A percentile compares a stretch with the other conserved stretches of the same genome.
phyloP scores from a whole-genome alignment of 495 filamentous ascomycete species.

The Penicillium lividum region DNA sequence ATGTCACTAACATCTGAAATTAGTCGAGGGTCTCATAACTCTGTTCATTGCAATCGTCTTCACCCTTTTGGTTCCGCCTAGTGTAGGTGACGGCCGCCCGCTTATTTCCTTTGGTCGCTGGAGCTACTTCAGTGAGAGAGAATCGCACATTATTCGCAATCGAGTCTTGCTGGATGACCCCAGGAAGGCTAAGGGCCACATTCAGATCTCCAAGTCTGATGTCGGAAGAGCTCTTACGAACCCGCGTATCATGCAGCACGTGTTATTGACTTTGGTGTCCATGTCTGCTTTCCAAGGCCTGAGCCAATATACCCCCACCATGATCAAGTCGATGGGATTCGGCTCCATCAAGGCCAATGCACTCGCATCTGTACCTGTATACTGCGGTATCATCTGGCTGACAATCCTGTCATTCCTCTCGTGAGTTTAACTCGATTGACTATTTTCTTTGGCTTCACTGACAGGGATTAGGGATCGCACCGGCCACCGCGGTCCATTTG shows the following conservation, averaged over 20 bases:
- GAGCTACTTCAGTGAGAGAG: slow-evolving; percentile 46
- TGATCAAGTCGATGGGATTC: slow-evolving; percentile 49
- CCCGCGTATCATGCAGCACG: slow-evolving; percentile 44
- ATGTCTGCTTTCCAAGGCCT: slow-evolving; percentile 50
- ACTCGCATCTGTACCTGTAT: slow-evolving; percentile 51
- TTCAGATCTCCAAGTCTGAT: slow-evolving; percentile 44
- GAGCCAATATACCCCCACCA: slow-evolving; percentile 37
- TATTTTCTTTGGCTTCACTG: neutral
- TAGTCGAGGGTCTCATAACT: slow-evolving; percentile 57
- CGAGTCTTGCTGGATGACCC: slow-evolving; percentile 49
- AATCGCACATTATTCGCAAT: slow-evolving; percentile 43
- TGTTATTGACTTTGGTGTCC: slow-evolving; percentile 42
- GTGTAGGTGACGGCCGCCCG: slow-evolving; percentile 40
- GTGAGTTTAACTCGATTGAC: slow-evolving; percentile 19
- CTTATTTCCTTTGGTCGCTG: slow-evolving; percentile 42
- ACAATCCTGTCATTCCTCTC: slow-evolving; percentile 40
- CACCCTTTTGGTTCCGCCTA: slow-evolving; percentile 48
- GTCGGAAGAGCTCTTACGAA: slow-evolving; percentile 42
- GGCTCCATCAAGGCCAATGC: slow-evolving; percentile 49
- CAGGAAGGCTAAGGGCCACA: slow-evolving; percentile 37
- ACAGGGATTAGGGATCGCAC: slow-evolving; percentile 40
- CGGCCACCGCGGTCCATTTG: slow-evolving; percentile 44
- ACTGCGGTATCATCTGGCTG: slow-evolving; percentile 47
- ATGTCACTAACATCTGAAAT: slow-evolving; percentile 1
- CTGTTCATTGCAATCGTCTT: slow-evolving; percentile 53